Percentiles rank a stretch among this genome's conserved stretches.
phyloP scores from a whole-genome alignment of 2,329 filamentous ascomycete species.

The Phyllachora maydis region DNA sequence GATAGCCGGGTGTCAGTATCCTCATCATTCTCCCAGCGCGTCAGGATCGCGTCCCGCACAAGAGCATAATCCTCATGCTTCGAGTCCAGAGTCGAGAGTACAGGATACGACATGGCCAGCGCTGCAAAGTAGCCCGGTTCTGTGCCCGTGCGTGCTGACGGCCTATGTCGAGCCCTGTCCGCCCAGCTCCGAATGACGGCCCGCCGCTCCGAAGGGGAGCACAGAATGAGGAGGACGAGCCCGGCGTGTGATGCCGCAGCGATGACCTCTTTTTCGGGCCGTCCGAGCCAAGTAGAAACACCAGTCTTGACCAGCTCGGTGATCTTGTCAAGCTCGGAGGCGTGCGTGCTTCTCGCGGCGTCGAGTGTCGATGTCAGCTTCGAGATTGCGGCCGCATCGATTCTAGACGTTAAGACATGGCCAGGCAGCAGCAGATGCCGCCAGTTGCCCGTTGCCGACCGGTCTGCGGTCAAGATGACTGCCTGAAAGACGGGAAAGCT shows the following conservation, averaged over 20 bases:
- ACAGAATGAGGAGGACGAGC: constrained; percentile 25
- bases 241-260: constrained; percentile 27
- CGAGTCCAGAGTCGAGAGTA: constrained; percentile 9
- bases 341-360: background rate
- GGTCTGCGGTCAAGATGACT: constrained; percentile 6
- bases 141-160: constrained; percentile 13
- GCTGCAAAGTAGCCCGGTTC: constrained; percentile 31
- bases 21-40: constrained; percentile 28
- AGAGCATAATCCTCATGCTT: constrained; percentile 9
- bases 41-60: constrained; percentile 22
- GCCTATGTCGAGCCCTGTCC: constrained; percentile 14
- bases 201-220: constrained; percentile 13
- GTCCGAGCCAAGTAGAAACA: constrained; percentile 23
- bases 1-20: constrained; percentile 30
- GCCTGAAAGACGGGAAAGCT: constrained; percentile 23
- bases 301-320: constrained; percentile 10
- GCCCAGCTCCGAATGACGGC: constrained; percentile 24
- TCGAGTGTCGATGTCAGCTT: constrained; percentile 3
- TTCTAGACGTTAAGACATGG: constrained; percentile 4
- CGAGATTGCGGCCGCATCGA: constrained; percentile 3
- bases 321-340: constrained; percentile 2
- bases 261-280: constrained; percentile 27
- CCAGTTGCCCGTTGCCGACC: background rate
- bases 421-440: constrained; percentile 9
- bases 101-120: constrained; percentile 25